Evolutionary conservation across 345 rosid species (phyloP).

Genomic region (Aethionema arabicum): DNA sequence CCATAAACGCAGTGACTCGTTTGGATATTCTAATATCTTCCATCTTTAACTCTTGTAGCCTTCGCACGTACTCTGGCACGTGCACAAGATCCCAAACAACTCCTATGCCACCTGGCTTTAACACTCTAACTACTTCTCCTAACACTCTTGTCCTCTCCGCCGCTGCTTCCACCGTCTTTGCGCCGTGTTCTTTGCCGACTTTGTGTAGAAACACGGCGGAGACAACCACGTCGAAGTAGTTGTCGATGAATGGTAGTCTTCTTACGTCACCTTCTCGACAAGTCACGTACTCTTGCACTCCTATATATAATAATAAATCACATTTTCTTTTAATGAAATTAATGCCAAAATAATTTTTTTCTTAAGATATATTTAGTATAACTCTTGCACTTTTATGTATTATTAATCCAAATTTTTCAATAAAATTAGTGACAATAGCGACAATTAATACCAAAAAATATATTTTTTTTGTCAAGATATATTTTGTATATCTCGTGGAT

Average conservation of each 20-base stretch:
- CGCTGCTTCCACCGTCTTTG: conserved; percentile 81
- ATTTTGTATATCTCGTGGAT: too few species aligned
- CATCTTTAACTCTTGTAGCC: conserved; percentile 85
- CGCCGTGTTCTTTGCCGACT: conserved; percentile 81
- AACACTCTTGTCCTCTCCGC: conserved; percentile 84
- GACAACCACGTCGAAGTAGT: conserved; percentile 92
- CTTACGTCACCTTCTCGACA: conserved; percentile 90
- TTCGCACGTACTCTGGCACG: conserved; percentile 74
- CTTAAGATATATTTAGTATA: too few species aligned
- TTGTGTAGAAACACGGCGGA: conserved; percentile 84
- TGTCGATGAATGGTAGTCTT: conserved; percentile 75
- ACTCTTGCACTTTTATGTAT: too few species aligned
- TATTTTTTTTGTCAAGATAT: too few species aligned
- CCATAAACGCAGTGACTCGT: conserved; percentile 92
- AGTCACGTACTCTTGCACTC: conserved; percentile 93
- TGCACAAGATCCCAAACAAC: conserved; percentile 89
- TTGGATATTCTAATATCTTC: conserved; percentile 80
- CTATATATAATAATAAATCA: conserved; percentile 32
- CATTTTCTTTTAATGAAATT: too few species aligned
- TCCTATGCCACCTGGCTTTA: conserved; percentile 75
- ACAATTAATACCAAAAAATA: too few species aligned
- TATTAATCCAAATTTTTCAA: too few species aligned
- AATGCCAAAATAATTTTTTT: too few species aligned
- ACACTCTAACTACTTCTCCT: conserved; percentile 86
- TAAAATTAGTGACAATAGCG: too few species aligned